Base-by-base conservation (phyloP, 768 basidiomycete genomes). In the Boletus barrowsii region DNA sequence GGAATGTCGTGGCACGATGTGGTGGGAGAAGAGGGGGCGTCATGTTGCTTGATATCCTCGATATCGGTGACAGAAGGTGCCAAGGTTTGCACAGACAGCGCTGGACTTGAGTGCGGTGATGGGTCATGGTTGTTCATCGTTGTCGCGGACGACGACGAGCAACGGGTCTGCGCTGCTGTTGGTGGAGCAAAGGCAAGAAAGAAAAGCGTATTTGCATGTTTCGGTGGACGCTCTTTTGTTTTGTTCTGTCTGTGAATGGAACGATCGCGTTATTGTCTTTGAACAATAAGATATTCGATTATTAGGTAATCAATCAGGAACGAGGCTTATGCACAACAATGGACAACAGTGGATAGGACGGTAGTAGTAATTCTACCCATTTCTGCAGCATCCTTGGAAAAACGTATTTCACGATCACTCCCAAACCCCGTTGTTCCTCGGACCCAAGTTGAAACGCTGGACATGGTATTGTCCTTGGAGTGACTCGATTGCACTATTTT, bases 121-220 rank as follows among this genome's bases (percentile, higher is more conserved):
- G 58, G 64, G 15, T 70, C 69, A 53, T 62, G 64, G 60, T 64
- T 64, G 58, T 49, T 70, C 70, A 72, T 72, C 68, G 64, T 41
- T 57, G 62, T 64, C 66, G 51, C 60, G 14, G 49, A 60, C 67
- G 62, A 67, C 64, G 68, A 70, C 32, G 44, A 64, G 54, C 55
- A 58, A 64, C 54, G 15, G n/a, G 13, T 22, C 29, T 51, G 32
- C 17, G 44, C 40, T 54, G 57, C 13, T 37, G 53, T 32, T 30
- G 55, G 49, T 47, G 35, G 15, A n/a, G 49, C 54, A 63, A 62
- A 52, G 57, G 47, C 54, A 57, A 59, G 15, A 39, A 9, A 2
- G 42, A 57, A 54, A 13, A 32, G 54, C 17, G 49, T 47, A 24
- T 48, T 39, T 26, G 3, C 17, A 47, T 26, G n/a, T 36, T 10